Conservation (phyloP, 1,284 basidiomycete genomes). For the Caloboletus firmus region DNA sequence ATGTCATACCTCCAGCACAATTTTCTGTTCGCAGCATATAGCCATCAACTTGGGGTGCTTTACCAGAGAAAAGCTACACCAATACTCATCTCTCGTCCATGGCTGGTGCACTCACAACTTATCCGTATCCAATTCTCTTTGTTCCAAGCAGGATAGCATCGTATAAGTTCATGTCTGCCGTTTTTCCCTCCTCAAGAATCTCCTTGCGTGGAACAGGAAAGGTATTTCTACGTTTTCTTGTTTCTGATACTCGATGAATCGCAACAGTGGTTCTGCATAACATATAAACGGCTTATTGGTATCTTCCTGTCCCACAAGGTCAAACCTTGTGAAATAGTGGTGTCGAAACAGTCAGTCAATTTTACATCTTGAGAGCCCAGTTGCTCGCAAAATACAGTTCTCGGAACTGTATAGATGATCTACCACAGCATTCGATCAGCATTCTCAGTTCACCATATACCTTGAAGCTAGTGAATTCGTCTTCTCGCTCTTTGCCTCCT, state of each 20-base stretch:
- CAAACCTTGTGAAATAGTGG: slow-evolving; percentile 53
- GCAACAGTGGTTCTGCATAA: slow-evolving; percentile 61
- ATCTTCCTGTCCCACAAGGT: slow-evolving; percentile 77
- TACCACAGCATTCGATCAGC: slow-evolving; percentile 25
- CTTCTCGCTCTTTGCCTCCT: slow-evolving; percentile 49
- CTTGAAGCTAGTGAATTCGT: slow-evolving; percentile 63
- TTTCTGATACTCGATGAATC: slow-evolving; percentile 56
- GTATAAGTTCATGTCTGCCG: slow-evolving; percentile 71
- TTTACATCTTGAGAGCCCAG: slow-evolving; percentile 41
- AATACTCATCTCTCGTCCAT: neutral
- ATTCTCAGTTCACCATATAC: slow-evolving; percentile 36
- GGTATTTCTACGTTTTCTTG: slow-evolving; percentile 50
- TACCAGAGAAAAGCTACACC: slow-evolving; percentile 58
- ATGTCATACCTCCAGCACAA: slow-evolving; percentile 66
- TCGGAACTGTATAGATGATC: slow-evolving; percentile 71
- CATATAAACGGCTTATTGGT: slow-evolving; percentile 57
- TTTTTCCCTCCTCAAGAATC: slow-evolving; percentile 67
- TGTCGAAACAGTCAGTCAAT: neutral
- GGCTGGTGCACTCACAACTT: neutral
- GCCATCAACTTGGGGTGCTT: slow-evolving; percentile 72
- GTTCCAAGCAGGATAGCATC: slow-evolving; percentile 75
- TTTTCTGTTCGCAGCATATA: slow-evolving; percentile 57
- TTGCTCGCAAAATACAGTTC: slow-evolving; percentile 54
- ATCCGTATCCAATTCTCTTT: slow-evolving; percentile 81
- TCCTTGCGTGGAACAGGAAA: slow-evolving; percentile 81